phyloP scores from a whole-genome alignment of 2,329 filamentous ascomycete genomes.

The Paraphoma sp. region DNA sequence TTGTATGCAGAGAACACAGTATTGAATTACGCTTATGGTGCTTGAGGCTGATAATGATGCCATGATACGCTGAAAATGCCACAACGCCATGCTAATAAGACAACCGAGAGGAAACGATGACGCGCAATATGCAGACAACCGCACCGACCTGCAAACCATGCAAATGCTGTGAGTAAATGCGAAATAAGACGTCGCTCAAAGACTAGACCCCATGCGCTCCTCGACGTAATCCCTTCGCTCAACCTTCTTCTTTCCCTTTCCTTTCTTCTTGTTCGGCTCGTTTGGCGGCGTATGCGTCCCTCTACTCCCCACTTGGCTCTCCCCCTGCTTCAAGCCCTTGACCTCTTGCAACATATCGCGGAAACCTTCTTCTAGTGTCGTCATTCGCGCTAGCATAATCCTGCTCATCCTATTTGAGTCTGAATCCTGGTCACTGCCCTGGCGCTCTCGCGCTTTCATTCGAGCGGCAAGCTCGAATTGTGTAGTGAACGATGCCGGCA shows the following conservation, averaged over 20 bases:
- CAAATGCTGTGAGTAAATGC: slow-evolving; percentile 11
- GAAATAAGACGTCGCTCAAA: slow-evolving; percentile 5
- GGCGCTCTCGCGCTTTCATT: slow-evolving; percentile 27
- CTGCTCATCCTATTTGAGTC: slow-evolving; percentile 62
- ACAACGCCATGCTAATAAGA: not conserved
- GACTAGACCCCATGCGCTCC: slow-evolving; percentile 37
- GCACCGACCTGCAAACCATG: slow-evolving; percentile 4
- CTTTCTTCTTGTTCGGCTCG: slow-evolving; percentile 33
- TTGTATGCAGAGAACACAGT: too few species aligned
- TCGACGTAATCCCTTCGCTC: slow-evolving; percentile 24
- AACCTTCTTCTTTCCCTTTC: slow-evolving; percentile 40
- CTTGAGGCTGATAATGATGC: not conserved
- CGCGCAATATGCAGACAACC: not conserved
- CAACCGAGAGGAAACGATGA: not conserved
- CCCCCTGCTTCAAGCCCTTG: slow-evolving; percentile 63
- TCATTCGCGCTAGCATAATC: slow-evolving; percentile 88
- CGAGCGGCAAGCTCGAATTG: slow-evolving; percentile 56
- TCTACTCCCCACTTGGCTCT: slow-evolving; percentile 30
- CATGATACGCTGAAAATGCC: not conserved
- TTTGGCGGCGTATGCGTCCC: slow-evolving; percentile 37
- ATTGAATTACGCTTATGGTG: too few species aligned
- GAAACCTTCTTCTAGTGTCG: slow-evolving; percentile 89
- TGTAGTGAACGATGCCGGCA: slow-evolving; percentile 80
- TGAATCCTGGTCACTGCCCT: slow-evolving; percentile 34
- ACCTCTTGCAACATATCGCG: slow-evolving; percentile 85